Base-by-base conservation (phyloP, 148 eudicot species). In the Vaccinium darrowii region DNA sequence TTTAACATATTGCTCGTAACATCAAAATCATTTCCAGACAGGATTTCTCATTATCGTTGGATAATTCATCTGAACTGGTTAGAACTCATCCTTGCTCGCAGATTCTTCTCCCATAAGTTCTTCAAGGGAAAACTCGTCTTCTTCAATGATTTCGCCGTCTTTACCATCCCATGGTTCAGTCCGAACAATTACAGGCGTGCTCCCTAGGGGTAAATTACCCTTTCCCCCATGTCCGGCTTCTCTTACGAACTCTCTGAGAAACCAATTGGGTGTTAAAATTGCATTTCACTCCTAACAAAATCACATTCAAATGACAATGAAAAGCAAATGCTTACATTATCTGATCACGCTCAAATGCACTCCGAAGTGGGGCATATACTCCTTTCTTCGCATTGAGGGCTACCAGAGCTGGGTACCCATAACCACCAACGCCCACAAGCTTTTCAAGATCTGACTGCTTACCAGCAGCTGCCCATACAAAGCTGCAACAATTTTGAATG, bases 121-220 rank as follows among this genome's bases (percentile, higher is more conserved):
- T 60, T 94, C 98, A n/a, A 96, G 99, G 10, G 99, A 96, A 83
- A 96, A 96, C 83, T 96, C 99, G 30, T 96, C 99, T 86, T 96
- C 99, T 88, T 96, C 99, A 2, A 96, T 86, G 25, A 94, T 87
- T 86, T 93, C 86, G 18, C 99, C 99, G 65, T 97, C 99, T 91
- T 97, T 97, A 21, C 99, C 99, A 78, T 97, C 98, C 99, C 99
- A 95, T 23, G 96, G 90, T 88, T 93, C 94, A 52, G 85, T 91
- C 80, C 79, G 90, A 50, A 87, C 90, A 86, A 97, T 88, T 76
- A 60, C 87, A 0, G 98, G 99, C 13, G 88, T 86, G 62, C 81
- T 85, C 54, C 76, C 90, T 71, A 95, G 84, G 65, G 98, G 95
- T 36, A 97, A 88, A 86, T 87, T 97, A 65, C 99, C 99, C 88